A percentile compares a stretch with the other conserved stretches of the same genome.
These are phyloP conservation scores for Debaryomyces tyrocola DNA, from an alignment of 805 yeast genomes.

Conservation along the genomic window DNA sequence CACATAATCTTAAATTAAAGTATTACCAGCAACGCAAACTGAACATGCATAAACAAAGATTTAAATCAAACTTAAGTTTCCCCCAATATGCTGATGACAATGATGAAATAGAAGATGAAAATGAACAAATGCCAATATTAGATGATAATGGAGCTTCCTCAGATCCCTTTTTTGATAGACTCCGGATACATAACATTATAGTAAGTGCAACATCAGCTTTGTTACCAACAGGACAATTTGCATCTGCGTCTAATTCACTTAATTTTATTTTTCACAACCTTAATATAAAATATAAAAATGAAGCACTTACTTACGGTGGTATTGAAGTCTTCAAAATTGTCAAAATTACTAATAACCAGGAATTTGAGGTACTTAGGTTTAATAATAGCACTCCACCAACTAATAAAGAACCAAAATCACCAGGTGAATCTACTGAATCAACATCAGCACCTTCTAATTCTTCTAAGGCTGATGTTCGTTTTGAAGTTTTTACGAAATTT, in stretches of 20 bases:
- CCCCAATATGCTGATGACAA: slow-evolving; percentile 25
- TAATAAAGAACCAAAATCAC: not conserved
- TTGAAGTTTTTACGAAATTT: slow-evolving; percentile 41
- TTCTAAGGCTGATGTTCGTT: slow-evolving; percentile 49
- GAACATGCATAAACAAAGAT: not conserved
- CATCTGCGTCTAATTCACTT: slow-evolving; percentile 26
- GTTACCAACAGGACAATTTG: slow-evolving; percentile 38
- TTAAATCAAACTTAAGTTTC: slow-evolving; percentile 12
- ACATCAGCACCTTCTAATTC: slow-evolving; percentile 4
- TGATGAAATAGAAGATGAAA: slow-evolving; percentile 13
- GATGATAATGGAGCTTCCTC: slow-evolving; percentile 10
- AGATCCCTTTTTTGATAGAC: slow-evolving; percentile 32
- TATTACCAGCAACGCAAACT: slow-evolving; percentile 27
- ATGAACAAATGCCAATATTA: slow-evolving; percentile 4
- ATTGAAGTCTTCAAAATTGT: slow-evolving; percentile 33
- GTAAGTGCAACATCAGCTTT: slow-evolving; percentile 52
- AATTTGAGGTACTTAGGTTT: slow-evolving; percentile 26
- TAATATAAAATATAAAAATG: slow-evolving; percentile 44
- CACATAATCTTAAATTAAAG: slow-evolving; percentile 34
- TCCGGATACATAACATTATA: slow-evolving; percentile 36
- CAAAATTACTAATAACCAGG: slow-evolving; percentile 15
- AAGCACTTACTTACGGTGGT: slow-evolving; percentile 48
- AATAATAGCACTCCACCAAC: slow-evolving; percentile 2
- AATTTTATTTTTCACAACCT: slow-evolving; percentile 26
- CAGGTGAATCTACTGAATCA: not conserved